Percentiles rank a stretch among this genome's conserved stretches.
Conservation (phyloP, 805 yeast genomes). For the Ogataea pini region DNA sequence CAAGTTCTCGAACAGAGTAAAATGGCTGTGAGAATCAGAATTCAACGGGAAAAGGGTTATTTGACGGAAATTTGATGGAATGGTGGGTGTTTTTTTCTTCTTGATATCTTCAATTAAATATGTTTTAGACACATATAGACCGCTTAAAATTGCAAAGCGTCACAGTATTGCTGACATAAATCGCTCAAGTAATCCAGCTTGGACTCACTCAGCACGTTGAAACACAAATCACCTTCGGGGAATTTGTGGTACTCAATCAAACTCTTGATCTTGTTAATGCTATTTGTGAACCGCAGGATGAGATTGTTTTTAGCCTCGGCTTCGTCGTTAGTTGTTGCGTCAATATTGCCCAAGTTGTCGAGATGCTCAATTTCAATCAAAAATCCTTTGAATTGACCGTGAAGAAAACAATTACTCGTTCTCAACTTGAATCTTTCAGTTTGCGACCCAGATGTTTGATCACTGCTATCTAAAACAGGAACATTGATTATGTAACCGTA, state of each 20-base stretch:
- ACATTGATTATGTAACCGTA: conserved; percentile 55
- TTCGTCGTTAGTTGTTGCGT: conserved; percentile 16
- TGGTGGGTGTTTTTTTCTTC: no score
- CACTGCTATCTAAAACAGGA: conserved; percentile 19
- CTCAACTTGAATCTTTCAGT: conserved; percentile 54
- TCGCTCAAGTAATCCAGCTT: conserved; percentile 39
- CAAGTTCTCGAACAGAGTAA: conserved; percentile 34
- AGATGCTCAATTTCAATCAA: conserved; percentile 58
- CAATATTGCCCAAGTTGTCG: conserved; percentile 27
- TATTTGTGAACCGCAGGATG: conserved; percentile 35
- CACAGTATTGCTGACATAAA: conserved; percentile 42
- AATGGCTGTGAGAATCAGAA: conserved; percentile 35
- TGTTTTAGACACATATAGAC: no score
- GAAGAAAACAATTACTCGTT: conserved; percentile 70
- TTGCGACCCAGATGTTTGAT: background rate
- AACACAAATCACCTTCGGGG: conserved; percentile 39
- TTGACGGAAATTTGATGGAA: conserved; percentile 10
- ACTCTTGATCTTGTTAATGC: conserved; percentile 36
- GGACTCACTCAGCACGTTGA: conserved; percentile 39
- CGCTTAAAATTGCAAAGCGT: conserved; percentile 40
- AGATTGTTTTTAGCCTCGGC: conserved; percentile 26
- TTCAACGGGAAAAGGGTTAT: conserved; percentile 35
- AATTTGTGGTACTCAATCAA: conserved; percentile 35
- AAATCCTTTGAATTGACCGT: conserved; percentile 73
- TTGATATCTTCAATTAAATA: no score